Evolutionary conservation across 208 protist species (phyloP).

Genomic region (Acanthamoeba triangularis): DNA sequence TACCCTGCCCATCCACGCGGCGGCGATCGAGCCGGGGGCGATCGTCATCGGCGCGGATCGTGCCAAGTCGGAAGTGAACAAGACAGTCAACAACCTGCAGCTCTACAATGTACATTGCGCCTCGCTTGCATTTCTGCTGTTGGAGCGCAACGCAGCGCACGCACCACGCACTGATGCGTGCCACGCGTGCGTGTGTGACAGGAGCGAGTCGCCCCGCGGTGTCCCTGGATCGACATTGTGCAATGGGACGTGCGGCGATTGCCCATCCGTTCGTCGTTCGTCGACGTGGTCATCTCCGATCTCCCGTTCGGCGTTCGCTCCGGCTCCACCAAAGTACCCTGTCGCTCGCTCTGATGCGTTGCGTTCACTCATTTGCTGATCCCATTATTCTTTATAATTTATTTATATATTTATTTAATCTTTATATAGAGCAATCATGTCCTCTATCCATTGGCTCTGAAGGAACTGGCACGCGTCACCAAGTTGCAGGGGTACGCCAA

Average conservation of each 20-base stretch:
- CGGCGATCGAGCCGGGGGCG: neutral
- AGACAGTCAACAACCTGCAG: neutral
- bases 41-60: conserved; percentile 33
- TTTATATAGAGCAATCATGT: conserved; percentile 4
- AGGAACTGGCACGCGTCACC: conserved; percentile 2
- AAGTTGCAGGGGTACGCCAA: neutral
- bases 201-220: conserved; percentile 1
- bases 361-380: neutral
- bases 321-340: conserved; percentile 11
- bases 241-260: conserved; percentile 20
- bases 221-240: neutral
- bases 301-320: conserved; percentile 49
- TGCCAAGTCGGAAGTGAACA: neutral
- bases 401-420: neutral
- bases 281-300: conserved; percentile 55
- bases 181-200: neutral
- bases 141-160: neutral
- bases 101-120: neutral
- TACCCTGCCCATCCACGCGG: conserved; percentile 25
- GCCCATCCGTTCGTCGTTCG: neutral
- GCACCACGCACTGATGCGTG: neutral
- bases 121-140: neutral
- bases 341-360: neutral
- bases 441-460: conserved; percentile 32
- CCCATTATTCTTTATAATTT: neutral